Base-by-base conservation (phyloP, 1,139 yeast genomes). In the Candida dubliniensis region DNA sequence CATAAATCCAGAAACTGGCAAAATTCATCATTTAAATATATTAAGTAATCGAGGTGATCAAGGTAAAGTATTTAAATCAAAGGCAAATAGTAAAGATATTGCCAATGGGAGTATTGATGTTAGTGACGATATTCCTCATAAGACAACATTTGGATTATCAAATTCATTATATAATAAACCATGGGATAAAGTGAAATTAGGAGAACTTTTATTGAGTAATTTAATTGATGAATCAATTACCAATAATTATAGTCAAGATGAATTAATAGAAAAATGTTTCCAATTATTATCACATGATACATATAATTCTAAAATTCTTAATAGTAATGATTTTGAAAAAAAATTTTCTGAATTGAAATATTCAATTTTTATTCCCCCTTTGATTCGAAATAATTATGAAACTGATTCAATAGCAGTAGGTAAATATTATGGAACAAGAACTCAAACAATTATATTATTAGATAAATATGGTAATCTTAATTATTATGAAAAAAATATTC, bases 351-450 rank as follows among this genome's bases (percentile, higher is more conserved):
- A 76, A 46, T 67, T 89, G 40, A 75, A 75, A 39, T 69, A 77
- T 32, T 79, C 89, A 4, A 79, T 91, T 3, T 88, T 82, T 56
- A 79, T 89, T 9, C 96, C 96, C 1, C 87, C 90, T 0, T 48
- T 80, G 34, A 57, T 61, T 29, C 60, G 70, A 5, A 35, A 50
- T 30, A 34, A 38, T 26, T 34, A 44, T 31, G 38, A 42, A 12
- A 43, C 41, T 39, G 25, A 34, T 18, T 41, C 40, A 11, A 34
- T 39, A 11, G 43, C 51, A 34, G 52, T 59, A 24, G 87, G 87
- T 0, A 63, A 67, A 25, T 81, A 72, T 55, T 93, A 91, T 56
- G 98, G 97, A 0, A 93, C 99, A 0, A 68, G 98, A 43, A 88
- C 97, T 0, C 96, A 90, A 58, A 89, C 96, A 0, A 78, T 90